phyloP scores from a whole-genome alignment of 2,329 filamentous ascomycete species.

The Diaporthe velutina region DNA sequence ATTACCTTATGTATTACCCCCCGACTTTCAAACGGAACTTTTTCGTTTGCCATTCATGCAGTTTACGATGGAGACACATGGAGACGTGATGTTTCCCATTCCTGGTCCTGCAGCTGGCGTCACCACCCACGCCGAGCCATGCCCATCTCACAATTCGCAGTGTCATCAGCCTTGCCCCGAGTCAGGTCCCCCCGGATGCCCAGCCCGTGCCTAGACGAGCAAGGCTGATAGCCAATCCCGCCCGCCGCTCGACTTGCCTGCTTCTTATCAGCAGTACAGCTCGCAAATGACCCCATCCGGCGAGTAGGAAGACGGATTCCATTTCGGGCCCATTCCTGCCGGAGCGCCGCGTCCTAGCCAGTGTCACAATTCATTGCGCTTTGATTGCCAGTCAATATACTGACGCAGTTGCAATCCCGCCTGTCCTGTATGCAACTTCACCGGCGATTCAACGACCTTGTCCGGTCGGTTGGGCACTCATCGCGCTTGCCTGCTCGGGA shows the following conservation, averaged over 20 bases:
- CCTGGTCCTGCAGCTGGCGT: constrained; percentile 13
- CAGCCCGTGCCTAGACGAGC: constrained; percentile 16
- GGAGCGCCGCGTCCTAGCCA: constrained; percentile 12
- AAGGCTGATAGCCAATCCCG: constrained; percentile 24
- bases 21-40: background rate
- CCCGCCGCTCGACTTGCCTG: background rate
- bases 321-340: constrained; percentile 17
- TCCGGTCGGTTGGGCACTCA: constrained; percentile 15
- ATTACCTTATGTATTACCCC: constrained; percentile 29
- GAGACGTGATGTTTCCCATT: constrained; percentile 7
- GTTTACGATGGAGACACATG: constrained; percentile 10
- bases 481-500: background rate
- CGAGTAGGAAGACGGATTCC: background rate
- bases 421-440: background rate
- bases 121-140: constrained; percentile 10
- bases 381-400: constrained; percentile 21
- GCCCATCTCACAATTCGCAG: constrained; percentile 13
- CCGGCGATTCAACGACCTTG: background rate
- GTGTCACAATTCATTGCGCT: constrained; percentile 4
- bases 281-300: background rate
- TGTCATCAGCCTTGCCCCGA: constrained; percentile 31
- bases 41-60: constrained; percentile 5
- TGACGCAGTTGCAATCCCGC: background rate
- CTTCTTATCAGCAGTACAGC: constrained; percentile 4
- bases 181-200: constrained; percentile 2